These are phyloP conservation scores for Aspergillus viridinutans DNA, from an alignment of 2,329 filamentous ascomycete species.

Conservation along the genomic window DNA sequence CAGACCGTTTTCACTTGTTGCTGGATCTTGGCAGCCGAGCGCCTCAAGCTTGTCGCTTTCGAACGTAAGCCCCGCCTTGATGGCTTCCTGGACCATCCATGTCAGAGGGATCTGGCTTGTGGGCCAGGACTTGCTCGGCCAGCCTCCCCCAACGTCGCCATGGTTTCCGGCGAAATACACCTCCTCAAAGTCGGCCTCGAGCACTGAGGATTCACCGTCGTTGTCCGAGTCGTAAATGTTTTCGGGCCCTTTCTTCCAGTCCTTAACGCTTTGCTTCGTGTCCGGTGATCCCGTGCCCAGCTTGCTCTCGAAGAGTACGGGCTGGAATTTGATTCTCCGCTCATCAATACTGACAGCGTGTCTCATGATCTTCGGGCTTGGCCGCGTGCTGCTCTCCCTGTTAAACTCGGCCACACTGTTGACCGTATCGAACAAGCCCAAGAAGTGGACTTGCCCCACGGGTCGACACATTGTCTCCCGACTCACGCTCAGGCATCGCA, in stretches of 20 bases:
- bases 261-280: neutral
- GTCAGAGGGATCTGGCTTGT: slow-evolving; percentile 63
- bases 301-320: slow-evolving; percentile 15
- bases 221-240: neutral
- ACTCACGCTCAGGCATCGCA: slow-evolving; percentile 3
- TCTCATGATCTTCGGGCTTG: slow-evolving; percentile 45
- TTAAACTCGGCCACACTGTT: slow-evolving; percentile 22
- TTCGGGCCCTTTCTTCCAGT: neutral
- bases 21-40: slow-evolving; percentile 16
- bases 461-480: slow-evolving; percentile 18
- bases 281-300: neutral
- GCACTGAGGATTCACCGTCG: neutral
- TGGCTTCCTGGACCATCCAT: slow-evolving; percentile 64
- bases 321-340: slow-evolving; percentile 48
- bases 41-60: slow-evolving; percentile 40
- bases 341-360: slow-evolving; percentile 54
- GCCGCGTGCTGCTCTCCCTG: slow-evolving; percentile 5
- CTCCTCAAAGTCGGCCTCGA: slow-evolving; percentile 60
- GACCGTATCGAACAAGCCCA: slow-evolving; percentile 25
- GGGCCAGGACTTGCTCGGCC: slow-evolving; percentile 53
- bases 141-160: slow-evolving; percentile 71
- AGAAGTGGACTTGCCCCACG: slow-evolving; percentile 15
- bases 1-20: neutral
- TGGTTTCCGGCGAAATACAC: slow-evolving; percentile 70
- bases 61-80: slow-evolving; percentile 62